Conservation (phyloP, 2,329 filamentous ascomycete species). For the Penicillium sp. region DNA sequence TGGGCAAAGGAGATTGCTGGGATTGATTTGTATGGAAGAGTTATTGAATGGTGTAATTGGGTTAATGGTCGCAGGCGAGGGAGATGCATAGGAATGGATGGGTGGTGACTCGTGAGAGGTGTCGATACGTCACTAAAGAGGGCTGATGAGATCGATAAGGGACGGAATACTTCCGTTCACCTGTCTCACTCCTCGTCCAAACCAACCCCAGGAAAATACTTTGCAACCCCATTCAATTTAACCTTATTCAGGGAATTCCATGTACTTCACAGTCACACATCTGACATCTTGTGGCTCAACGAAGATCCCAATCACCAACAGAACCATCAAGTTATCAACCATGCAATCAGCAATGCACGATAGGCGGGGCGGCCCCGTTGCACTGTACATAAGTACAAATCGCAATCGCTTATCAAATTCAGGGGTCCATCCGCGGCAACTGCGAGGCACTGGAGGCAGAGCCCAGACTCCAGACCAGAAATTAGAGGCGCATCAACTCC, state of each 20-base stretch:
- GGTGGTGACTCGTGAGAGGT: not conserved
- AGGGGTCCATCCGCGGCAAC: not conserved
- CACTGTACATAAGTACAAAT: not conserved
- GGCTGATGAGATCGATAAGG: not conserved
- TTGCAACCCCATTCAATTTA: too few relatives aligned
- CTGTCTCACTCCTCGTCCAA: not conserved
- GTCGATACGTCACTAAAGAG: too few relatives aligned
- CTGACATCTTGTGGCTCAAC: not conserved
- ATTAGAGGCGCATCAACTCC: too few relatives aligned
- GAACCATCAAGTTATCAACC: not conserved
- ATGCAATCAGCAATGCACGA: too few relatives aligned
- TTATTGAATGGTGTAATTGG: not conserved
- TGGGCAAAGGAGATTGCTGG: not conserved
- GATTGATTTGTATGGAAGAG: too few relatives aligned
- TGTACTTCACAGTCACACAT: not conserved
- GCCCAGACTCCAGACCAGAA: too few relatives aligned
- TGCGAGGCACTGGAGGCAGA: too few relatives aligned
- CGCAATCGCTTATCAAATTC: not conserved
- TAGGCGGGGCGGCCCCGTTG: not conserved
- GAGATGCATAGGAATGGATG: not conserved
- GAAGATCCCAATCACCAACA: not conserved
- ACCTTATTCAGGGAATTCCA: too few relatives aligned
- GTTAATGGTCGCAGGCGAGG: not conserved
- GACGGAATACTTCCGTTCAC: not conserved
- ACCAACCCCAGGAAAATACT: not conserved